These are phyloP conservation scores for Backusella tuberculispora DNA, from an alignment of 192 early-diverging fungal genomes.

Conservation along the genomic window DNA sequence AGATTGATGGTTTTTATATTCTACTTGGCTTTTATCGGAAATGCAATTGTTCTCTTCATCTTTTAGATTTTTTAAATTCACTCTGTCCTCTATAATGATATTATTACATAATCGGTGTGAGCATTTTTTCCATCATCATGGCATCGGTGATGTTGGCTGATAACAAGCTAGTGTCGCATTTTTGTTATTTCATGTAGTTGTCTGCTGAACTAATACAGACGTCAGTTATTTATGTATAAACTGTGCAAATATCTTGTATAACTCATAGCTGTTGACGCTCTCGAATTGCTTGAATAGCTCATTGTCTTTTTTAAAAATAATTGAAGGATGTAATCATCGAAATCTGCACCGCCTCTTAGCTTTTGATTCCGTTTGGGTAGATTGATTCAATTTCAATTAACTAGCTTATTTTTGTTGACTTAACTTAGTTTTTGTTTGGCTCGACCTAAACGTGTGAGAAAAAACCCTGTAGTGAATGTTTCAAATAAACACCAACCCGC, in stretches of 20 bases:
- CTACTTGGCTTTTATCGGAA: constrained; percentile 44
- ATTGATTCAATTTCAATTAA: too few species aligned
- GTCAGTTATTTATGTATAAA: constrained; percentile 57
- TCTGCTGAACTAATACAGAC: constrained; percentile 44
- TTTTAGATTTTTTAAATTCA: constrained; percentile 22
- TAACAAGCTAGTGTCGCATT: background rate
- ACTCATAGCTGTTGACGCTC: constrained; percentile 27
- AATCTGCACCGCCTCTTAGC: constrained; percentile 60
- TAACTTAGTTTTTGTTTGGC: too few species aligned
- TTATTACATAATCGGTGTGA: constrained; percentile 25
- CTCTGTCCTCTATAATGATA: constrained; percentile 25
- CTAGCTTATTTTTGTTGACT: too few species aligned
- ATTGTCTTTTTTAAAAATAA: constrained; percentile 58
- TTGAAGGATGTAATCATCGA: constrained; percentile 64
- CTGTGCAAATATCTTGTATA: constrained; percentile 59
- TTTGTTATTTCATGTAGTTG: constrained; percentile 21
- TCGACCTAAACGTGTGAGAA: too few species aligned
- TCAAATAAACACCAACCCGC: too few species aligned
- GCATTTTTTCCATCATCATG: background rate
- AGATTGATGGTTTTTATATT: constrained; percentile 64
- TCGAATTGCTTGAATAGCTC: constrained; percentile 52
- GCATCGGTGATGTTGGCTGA: background rate
- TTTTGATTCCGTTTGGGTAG: too few species aligned
- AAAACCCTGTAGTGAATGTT: too few species aligned
- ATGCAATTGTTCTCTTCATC: constrained; percentile 34